phyloP scores from a whole-genome alignment of 176 grass and related monocot genomes.

The Musa troglodytarum region DNA sequence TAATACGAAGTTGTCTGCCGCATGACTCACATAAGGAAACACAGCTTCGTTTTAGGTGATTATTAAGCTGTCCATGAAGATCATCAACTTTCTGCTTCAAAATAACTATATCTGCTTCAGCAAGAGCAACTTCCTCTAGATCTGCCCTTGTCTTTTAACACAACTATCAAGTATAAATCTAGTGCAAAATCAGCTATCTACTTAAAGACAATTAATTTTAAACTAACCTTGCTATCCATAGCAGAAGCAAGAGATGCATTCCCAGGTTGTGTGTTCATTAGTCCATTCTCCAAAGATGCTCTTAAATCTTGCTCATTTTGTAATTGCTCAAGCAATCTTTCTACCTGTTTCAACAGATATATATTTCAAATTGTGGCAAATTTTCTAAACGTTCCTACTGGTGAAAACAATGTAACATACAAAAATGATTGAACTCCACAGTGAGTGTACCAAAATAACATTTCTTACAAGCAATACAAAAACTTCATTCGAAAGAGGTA shows the following conservation, averaged over 20 bases:
- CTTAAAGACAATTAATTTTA: neutral
- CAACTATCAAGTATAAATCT: conserved; percentile 9
- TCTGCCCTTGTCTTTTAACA: conserved; percentile 45
- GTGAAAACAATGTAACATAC: neutral
- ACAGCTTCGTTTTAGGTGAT: conserved; percentile 38
- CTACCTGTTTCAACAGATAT: conserved; percentile 47
- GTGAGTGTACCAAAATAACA: neutral
- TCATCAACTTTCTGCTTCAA: conserved; percentile 24
- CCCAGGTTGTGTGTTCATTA: conserved; percentile 58
- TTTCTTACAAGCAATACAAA: neutral
- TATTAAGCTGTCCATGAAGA: conserved; percentile 59
- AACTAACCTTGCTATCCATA: conserved; percentile 62
- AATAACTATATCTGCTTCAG: conserved; percentile 4
- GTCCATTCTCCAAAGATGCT: conserved; percentile 61
- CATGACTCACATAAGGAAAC: conserved; percentile 78
- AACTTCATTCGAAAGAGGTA: neutral
- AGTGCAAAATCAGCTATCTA: neutral
- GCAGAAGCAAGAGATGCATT: conserved; percentile 39
- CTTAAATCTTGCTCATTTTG: conserved; percentile 74
- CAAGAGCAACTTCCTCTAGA: conserved; percentile 4
- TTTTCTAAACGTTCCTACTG: neutral
- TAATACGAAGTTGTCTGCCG: conserved; percentile 39
- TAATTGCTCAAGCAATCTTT: conserved; percentile 61
- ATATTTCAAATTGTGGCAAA: conserved; percentile 20
- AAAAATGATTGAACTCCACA: neutral